Evolutionary conservation across 1,284 basidiomycete genomes (phyloP), one percentile per base, ranked within the genome.

Genomic region (Schizopora paradoxa): DNA sequence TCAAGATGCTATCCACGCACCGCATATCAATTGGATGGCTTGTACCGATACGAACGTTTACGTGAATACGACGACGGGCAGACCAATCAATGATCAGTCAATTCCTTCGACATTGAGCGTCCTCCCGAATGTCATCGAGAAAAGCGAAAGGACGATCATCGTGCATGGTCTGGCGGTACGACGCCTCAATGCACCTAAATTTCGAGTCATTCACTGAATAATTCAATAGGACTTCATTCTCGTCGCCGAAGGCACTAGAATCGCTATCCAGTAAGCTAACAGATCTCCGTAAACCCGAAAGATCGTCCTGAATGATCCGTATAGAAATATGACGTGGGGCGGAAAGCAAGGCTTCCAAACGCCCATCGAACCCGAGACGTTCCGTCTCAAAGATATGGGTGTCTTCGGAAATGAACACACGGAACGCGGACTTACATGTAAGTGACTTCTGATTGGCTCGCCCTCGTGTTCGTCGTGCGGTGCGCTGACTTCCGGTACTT

Each of bases 1-100:
- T 3, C 76, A 79, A 69, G 65, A 72, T 47, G 76, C 74, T 0
- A 75, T 80, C 32, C 77, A 80, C 52, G 79, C 77, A 2, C 77
- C 78, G 13, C 72, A 74, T 52, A 71, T 77, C 47, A 59, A 57
- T 25, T 82, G 78, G 77, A 58, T 60, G 11, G 57, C 60, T 21
- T 81, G 79, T 54, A 54, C 66, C n/a, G 52, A 62, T 16, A 62
- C 61, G 32, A 59, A 66, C 14, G 74, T 77, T 4, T 79, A 75
- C 51, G 64, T 73, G 51, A 65, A 74, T 47, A 56, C 64, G 55
- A 54, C 58, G 11, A 58, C 60, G 1, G 61, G 61, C 3, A 44
- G 55, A 3, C 53, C 56, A 0, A 61, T 59, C 2, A 61, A 51
- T 18, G 68, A 70, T 47, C 58, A 58, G 42, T 66, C 64, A 19